Evolutionary conservation across 257 asterid genomes (phyloP).

Genomic region (Fraxinus anomala): DNA sequence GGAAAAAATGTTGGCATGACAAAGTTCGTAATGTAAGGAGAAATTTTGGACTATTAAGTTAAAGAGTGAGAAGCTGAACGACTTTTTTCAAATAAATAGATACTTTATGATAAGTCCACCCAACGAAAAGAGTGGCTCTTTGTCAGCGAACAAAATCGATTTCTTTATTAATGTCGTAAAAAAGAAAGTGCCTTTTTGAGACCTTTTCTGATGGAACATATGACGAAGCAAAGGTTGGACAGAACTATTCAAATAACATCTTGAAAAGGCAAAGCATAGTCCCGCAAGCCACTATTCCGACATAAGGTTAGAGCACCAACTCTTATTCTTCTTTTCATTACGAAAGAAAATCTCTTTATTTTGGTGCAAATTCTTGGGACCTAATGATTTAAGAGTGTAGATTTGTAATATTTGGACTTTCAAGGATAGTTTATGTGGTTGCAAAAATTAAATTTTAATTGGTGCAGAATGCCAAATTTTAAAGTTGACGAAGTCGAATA

Average conservation of each 20-base stretch:
- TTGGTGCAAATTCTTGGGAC: slow-evolving; percentile 1
- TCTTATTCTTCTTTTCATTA: no score
- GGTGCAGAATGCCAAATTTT: not conserved
- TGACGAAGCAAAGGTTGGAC: not conserved
- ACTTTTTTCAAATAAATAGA: no score
- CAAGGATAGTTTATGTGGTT: not conserved
- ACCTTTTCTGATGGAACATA: no score
- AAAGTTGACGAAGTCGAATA: not conserved
- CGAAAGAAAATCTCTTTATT: not conserved
- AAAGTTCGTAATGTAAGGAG: slow-evolving; percentile 5
- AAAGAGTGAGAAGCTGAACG: no score
- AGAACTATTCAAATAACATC: not conserved
- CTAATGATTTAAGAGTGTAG: not conserved
- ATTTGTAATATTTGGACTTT: not conserved
- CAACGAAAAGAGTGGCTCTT: no score
- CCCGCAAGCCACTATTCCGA: no score
- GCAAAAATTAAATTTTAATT: not conserved
- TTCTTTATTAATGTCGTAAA: no score
- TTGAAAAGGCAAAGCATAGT: no score
- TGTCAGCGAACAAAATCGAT: no score
- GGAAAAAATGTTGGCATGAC: not conserved
- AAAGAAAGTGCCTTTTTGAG: no score
- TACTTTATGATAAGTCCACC: no score
- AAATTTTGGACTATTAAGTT: not conserved
- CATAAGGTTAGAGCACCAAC: no score